A percentile compares a stretch with the other conserved stretches of the same genome.
Conservation (phyloP, 306 rosid genomes). For the Quercus dentata region DNA sequence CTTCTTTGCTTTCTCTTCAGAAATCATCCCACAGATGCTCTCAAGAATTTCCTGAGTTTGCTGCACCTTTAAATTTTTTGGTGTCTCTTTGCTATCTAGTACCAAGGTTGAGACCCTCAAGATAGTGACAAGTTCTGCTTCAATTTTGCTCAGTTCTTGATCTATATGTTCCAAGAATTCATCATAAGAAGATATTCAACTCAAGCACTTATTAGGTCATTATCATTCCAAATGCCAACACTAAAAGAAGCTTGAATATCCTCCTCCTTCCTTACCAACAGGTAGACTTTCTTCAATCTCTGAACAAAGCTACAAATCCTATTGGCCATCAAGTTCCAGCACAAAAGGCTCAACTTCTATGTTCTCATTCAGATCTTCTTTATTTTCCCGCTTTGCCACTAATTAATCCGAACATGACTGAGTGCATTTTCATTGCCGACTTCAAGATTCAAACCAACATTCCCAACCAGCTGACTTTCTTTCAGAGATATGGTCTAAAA, state of each 20-base stretch:
- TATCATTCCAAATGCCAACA: slow-evolving; percentile 28
- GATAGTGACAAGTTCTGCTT: slow-evolving; percentile 62
- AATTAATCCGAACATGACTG: slow-evolving; percentile 38
- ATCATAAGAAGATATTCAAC: slow-evolving; percentile 50
- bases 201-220: slow-evolving; percentile 32
- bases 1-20: no score
- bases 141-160: slow-evolving; percentile 59
- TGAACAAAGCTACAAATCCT: slow-evolving; percentile 30
- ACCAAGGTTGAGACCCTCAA: slow-evolving; percentile 63
- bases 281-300: slow-evolving; percentile 27
- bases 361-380: slow-evolving; percentile 26
- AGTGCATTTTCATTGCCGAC: slow-evolving; percentile 38
- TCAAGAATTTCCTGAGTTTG: slow-evolving; percentile 71
- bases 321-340: slow-evolving; percentile 21
- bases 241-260: slow-evolving; percentile 22
- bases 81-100: slow-evolving; percentile 49
- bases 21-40: slow-evolving; percentile 26
- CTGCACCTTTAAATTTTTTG: slow-evolving; percentile 58
- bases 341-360: slow-evolving; percentile 15
- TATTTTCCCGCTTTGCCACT: slow-evolving; percentile 46
- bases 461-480: slow-evolving; percentile 76
- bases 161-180: slow-evolving; percentile 64
- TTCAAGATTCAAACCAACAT: slow-evolving; percentile 59
- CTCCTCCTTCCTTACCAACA: slow-evolving; percentile 38
- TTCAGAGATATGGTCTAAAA: slow-evolving; percentile 79